These are phyloP conservation scores for Tephrocybe sp. DNA, from an alignment of 768 basidiomycete genomes.

Conservation along the genomic window DNA sequence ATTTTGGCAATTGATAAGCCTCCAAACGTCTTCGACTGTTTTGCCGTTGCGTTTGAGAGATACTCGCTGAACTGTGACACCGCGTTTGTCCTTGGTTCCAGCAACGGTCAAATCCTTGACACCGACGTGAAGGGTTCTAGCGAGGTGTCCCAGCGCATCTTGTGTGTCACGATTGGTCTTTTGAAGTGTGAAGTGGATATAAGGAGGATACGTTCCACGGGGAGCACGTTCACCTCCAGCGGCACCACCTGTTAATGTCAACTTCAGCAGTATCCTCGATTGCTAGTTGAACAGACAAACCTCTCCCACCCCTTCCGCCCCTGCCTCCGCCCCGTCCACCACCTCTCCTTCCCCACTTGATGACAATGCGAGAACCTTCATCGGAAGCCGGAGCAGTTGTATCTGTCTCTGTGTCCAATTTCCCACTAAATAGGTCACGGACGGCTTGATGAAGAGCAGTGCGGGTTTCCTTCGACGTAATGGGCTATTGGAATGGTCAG, in stretches of 20 bases:
- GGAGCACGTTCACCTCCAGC: slow-evolving; percentile 39
- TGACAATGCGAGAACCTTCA: slow-evolving; percentile 71
- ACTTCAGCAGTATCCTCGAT: background rate
- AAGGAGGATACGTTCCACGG: slow-evolving; percentile 74
- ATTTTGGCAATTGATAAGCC: slow-evolving; percentile 65
- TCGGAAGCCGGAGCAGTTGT: slow-evolving; percentile 44
- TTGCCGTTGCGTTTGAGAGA: slow-evolving; percentile 74
- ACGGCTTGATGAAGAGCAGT: slow-evolving; percentile 80
- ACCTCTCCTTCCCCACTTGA: slow-evolving; percentile 70
- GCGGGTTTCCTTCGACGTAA: slow-evolving; percentile 75
- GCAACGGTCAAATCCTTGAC: slow-evolving; percentile 85
- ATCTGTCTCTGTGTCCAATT: slow-evolving; percentile 82
- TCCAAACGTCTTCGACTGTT: slow-evolving; percentile 85
- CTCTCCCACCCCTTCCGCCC: slow-evolving; percentile 37
- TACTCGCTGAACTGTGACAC: slow-evolving; percentile 92
- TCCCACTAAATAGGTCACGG: slow-evolving; percentile 77
- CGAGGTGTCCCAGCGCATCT: slow-evolving; percentile 81
- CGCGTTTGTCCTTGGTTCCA: slow-evolving; percentile 98
- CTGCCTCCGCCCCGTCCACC: slow-evolving; percentile 49
- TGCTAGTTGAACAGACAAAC: slow-evolving; percentile 8
- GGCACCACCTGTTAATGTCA: slow-evolving; percentile 3
- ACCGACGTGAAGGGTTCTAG: slow-evolving; percentile 72
- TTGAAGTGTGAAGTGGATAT: slow-evolving; percentile 94
- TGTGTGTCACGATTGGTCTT: slow-evolving; percentile 98
- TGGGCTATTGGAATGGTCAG: slow-evolving; percentile 54